phyloP scores from a whole-genome alignment of 2,329 filamentous ascomycete genomes.

The Pseudocercospora ulei region DNA sequence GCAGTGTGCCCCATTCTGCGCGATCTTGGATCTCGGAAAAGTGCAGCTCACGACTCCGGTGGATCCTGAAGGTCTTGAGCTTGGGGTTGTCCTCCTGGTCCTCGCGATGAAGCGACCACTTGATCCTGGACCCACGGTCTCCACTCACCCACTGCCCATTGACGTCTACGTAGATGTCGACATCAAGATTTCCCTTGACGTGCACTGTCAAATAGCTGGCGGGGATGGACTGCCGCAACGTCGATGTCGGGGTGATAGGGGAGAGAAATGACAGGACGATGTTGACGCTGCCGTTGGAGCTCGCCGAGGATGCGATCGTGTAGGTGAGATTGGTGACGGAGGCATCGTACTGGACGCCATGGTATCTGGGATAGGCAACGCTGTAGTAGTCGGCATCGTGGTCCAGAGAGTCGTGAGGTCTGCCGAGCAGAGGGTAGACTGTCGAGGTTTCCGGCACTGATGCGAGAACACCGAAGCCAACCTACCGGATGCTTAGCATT shows the following conservation, averaged over 20 bases:
- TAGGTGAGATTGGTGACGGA: slow-evolving; percentile 63
- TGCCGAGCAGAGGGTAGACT: slow-evolving; percentile 56
- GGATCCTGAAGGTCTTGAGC: slow-evolving; percentile 59
- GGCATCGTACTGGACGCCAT: slow-evolving; percentile 57
- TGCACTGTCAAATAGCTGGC: slow-evolving; percentile 66
- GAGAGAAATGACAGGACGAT: slow-evolving; percentile 60
- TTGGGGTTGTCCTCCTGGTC: slow-evolving; percentile 34
- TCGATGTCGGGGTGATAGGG: slow-evolving; percentile 71
- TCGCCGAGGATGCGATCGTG: slow-evolving; percentile 42
- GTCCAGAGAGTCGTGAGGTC: slow-evolving; percentile 54
- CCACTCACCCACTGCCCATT: slow-evolving; percentile 69
- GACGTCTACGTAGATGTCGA: slow-evolving; percentile 43
- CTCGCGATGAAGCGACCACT: slow-evolving; percentile 52
- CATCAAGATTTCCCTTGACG: slow-evolving; percentile 54
- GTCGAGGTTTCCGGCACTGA: slow-evolving; percentile 50
- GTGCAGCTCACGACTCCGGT: slow-evolving; percentile 53
- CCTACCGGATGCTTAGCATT: slow-evolving; percentile 31
- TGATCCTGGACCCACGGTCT: slow-evolving; percentile 56
- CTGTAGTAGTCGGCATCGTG: slow-evolving; percentile 44
- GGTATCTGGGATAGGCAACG: slow-evolving; percentile 50
- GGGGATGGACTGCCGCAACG: slow-evolving; percentile 69
- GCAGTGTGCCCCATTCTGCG: slow-evolving; percentile 72
- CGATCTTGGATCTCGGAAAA: slow-evolving; percentile 65
- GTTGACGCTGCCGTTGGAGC: slow-evolving; percentile 37
- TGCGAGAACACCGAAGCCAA: slow-evolving; percentile 56